A percentile compares a stretch with the other conserved stretches of the same genome.
Evolutionary conservation across 1,139 yeast species (phyloP).

Genomic region (Taphrina wiesneri): DNA sequence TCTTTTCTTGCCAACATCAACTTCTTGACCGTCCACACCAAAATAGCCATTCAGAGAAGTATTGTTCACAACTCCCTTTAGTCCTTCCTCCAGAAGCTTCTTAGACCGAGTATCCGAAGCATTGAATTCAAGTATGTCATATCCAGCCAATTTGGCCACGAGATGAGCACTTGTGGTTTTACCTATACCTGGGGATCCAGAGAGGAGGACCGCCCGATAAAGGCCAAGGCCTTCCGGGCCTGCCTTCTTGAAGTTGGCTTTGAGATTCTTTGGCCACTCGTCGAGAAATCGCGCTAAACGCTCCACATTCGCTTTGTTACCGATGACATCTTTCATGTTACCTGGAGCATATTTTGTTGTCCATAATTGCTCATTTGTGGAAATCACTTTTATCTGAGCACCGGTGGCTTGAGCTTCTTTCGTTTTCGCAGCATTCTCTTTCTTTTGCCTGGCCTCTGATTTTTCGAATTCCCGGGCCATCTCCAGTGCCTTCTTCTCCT

Average conservation of each 20-base stretch:
- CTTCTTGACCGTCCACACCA: constrained; percentile 47
- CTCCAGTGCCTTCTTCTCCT: constrained; percentile 49
- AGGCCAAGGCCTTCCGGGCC: constrained; percentile 60
- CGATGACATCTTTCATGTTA: constrained; percentile 73
- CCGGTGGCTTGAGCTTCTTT: constrained; percentile 46
- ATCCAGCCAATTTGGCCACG: constrained; percentile 77
- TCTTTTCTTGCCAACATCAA: constrained; percentile 50
- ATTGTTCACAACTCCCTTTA: constrained; percentile 73
- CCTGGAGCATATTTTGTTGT: constrained; percentile 91
- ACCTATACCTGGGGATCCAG: constrained; percentile 98
- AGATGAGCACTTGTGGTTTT: constrained; percentile 90
- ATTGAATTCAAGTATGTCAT: constrained; percentile 78
- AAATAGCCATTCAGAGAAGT: constrained; percentile 82
- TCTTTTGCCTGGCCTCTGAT: constrained; percentile 39
- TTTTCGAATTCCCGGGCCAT: constrained; percentile 49
- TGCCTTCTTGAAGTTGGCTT: constrained; percentile 57
- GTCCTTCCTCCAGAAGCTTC: constrained; percentile 46
- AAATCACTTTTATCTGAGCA: constrained; percentile 41
- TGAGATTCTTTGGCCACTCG: constrained; percentile 64
- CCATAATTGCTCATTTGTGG: constrained; percentile 58
- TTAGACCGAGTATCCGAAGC: constrained; percentile 94
- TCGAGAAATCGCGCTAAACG: constrained; percentile 70
- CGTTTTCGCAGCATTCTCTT: constrained; percentile 35
- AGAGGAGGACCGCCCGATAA: constrained; percentile 78
- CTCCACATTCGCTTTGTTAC: constrained; percentile 75